Evolutionary conservation across 2,329 filamentous ascomycete genomes (phyloP).

Genomic region (Neodidymelliopsis sp.): DNA sequence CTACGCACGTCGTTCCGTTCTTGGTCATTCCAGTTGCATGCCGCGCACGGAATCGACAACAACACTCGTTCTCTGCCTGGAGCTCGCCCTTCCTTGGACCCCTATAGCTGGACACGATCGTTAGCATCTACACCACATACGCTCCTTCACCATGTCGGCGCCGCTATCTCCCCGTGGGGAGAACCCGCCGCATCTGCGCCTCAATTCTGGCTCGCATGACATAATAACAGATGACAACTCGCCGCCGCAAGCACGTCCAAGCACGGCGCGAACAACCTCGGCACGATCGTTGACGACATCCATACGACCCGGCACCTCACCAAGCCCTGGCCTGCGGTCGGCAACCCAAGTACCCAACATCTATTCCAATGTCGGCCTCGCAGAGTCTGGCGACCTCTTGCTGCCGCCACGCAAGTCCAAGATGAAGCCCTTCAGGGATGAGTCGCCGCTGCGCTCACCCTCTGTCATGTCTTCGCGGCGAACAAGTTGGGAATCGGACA

Average conservation of each 20-base stretch:
- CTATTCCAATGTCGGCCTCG: slow-evolving; percentile 45
- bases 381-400: slow-evolving; percentile 59
- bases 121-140: slow-evolving; percentile 16
- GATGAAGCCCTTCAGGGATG: slow-evolving; percentile 60
- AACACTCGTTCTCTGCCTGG: slow-evolving; percentile 14
- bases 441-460: slow-evolving; percentile 58
- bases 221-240: slow-evolving; percentile 51
- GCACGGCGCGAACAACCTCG: slow-evolving; percentile 51
- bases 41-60: slow-evolving; percentile 26
- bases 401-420: slow-evolving; percentile 59
- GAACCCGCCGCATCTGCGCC: slow-evolving; percentile 65
- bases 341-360: slow-evolving; percentile 32
- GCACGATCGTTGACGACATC: slow-evolving; percentile 56
- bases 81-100: slow-evolving; percentile 25
- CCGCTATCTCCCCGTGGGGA: slow-evolving; percentile 43
- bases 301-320: slow-evolving; percentile 48
- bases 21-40: slow-evolving; percentile 40
- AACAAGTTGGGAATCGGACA: slow-evolving; percentile 71
- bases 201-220: slow-evolving; percentile 68
- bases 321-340: slow-evolving; percentile 36
- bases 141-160: slow-evolving; percentile 31
- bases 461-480: slow-evolving; percentile 65
- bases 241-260: slow-evolving; percentile 41
- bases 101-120: slow-evolving; percentile 24
- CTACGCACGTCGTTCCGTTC: slow-evolving; percentile 26